Evolutionary conservation across 441 rosid genomes (phyloP).

Genomic region (Erodium moschatum): DNA sequence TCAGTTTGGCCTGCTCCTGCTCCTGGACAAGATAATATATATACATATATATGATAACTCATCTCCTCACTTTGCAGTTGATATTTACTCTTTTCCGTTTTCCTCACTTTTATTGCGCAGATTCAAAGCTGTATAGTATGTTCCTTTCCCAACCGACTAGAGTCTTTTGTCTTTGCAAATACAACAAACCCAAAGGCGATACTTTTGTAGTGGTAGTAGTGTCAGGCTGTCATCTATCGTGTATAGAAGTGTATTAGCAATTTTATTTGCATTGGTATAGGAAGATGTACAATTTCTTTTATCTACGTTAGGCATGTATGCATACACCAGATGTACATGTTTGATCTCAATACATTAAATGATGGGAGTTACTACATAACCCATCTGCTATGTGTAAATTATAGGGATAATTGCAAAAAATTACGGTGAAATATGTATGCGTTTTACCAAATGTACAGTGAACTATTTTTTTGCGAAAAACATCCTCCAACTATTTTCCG

Average conservation of each 20-base stretch:
- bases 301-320: not conserved
- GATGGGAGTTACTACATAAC: not conserved
- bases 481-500: no score
- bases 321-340: not conserved
- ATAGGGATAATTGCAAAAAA: no score
- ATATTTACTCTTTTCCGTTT: not conserved
- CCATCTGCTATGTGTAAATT: no score
- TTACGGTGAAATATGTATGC: no score
- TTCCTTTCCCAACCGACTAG: not conserved
- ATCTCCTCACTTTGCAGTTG: not conserved
- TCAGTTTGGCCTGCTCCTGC: not conserved
- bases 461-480: no score
- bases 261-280: not conserved
- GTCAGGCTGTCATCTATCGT: not conserved
- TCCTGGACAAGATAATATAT: not conserved
- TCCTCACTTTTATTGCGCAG: not conserved
- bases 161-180: not conserved
- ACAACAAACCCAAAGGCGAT: no score
- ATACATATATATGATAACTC: not conserved
- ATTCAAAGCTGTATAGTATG: not conserved
- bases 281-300: not conserved
- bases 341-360: not conserved
- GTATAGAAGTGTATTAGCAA: not conserved
- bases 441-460: no score
- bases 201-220: not conserved